Evolutionary conservation across 106 monocot genomes (phyloP), one percentile per base, ranked within the genome.

Genomic region (Allium fistulosum): DNA sequence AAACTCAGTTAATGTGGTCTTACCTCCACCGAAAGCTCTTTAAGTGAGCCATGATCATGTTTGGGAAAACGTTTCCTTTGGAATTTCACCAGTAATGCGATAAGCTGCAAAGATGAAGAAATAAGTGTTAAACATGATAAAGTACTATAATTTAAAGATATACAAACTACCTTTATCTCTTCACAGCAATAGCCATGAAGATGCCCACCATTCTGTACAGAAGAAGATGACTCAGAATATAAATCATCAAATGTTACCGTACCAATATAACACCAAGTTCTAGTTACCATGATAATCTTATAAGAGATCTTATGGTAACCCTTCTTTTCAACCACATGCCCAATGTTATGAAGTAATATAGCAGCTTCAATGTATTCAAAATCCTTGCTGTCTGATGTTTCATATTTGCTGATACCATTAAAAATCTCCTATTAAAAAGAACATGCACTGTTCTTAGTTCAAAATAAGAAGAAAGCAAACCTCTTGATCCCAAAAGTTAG

Each of bases 51-150:
- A 51, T 68, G 15, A 7, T 37, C 17, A 5, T 7, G 4, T 68
- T 16, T 46, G 50, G 75, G 75, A 46, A 75, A 75, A 37, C 66
- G 67, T 68, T 75, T 75, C 67, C 75, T 67, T 11, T 75, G 75
- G 53, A 61, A 75, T 75, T 68, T 67, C 17, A 52, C 75, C 59
- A 75, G 75, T 17, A 68, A 26, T 6, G 75, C 67, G 59, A 75
- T 26, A 61, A 75, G 11, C 75, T 75, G 58, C 13, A n/a, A 45
- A 66, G 7, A 48, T 64, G 48, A 15, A 64, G 13, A 14, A 14
- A 46, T 15, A 8, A 16, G 7, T 2, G 14, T 16, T 47, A 2
- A 27, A 61, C 11, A 45, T 48, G 15, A 47, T 47, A 8, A 48
- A 48, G 1, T 48, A 2, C 47, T 8, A 48, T 7, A 48, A 64